These are phyloP conservation scores for Chlamydomonas incerta DNA, from an alignment of 139 green algal genomes.

Conservation along the genomic window DNA sequence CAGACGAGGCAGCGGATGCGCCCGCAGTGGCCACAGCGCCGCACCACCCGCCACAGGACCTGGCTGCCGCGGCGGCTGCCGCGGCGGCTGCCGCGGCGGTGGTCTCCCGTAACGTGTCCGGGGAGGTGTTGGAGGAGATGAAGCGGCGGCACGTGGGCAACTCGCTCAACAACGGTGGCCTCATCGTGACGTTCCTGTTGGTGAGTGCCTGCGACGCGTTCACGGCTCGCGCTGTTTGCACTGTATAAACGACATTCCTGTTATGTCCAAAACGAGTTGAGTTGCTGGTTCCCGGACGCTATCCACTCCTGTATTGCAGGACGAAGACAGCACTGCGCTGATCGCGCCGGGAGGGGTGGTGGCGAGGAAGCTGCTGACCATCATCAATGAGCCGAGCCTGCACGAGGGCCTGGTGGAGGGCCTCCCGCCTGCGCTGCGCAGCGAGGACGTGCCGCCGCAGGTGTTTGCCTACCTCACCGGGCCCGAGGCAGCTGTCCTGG, in stretches of 20 bases:
- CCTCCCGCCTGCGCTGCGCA: conserved; percentile 15
- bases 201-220: no score
- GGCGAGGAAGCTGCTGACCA: conserved; percentile 1
- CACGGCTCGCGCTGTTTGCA: no score
- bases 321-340: conserved; percentile 32
- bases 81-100: neutral
- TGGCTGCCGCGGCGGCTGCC: neutral
- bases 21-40: neutral
- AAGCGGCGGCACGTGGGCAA: conserved; percentile 35
- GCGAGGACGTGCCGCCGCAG: neutral
- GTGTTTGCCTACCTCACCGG: conserved; percentile 22
- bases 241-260: no score
- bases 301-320: no score
- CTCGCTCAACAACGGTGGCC: conserved; percentile 51
- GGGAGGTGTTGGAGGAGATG: conserved; percentile 60
- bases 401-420: conserved; percentile 3
- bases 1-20: neutral
- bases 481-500: neutral
- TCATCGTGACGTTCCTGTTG: conserved; percentile 61
- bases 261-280: no score
- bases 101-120: conserved; percentile 32
- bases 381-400: conserved; percentile 28
- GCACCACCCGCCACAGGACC: neutral
- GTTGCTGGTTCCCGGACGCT: no score
- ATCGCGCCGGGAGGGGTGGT: conserved; percentile 18